A percentile compares a stretch with the other conserved stretches of the same genome.
phyloP scores from a whole-genome alignment of 2,329 filamentous ascomycete species.

The Metarhizium humberi region DNA sequence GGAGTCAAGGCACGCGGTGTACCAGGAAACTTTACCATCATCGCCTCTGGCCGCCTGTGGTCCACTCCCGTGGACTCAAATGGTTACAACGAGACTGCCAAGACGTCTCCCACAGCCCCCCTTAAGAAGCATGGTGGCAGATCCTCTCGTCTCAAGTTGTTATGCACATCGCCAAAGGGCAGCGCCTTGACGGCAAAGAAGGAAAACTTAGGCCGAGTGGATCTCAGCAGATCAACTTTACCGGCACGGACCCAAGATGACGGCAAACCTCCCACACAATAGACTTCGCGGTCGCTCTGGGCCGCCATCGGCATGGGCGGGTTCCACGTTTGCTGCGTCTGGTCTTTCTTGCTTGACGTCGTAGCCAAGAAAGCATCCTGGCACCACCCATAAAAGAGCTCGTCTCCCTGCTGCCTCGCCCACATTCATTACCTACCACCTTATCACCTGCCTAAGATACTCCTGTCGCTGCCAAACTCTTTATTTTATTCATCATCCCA shows the following conservation, averaged over 20 bases:
- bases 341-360: not conserved
- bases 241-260: not conserved
- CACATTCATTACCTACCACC: not conserved
- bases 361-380: not conserved
- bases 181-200: constrained; percentile 16
- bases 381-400: not conserved
- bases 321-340: not conserved
- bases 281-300: constrained; percentile 3
- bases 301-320: not conserved
- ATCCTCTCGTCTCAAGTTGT: constrained; percentile 10
- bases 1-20: not conserved
- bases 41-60: not conserved
- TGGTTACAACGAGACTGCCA: constrained; percentile 1
- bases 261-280: not conserved
- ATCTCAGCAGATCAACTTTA: not conserved
- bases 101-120: not conserved
- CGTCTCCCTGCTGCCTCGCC: not conserved
- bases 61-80: not conserved
- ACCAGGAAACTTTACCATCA: not conserved
- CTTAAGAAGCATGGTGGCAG: not conserved
- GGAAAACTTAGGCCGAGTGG: constrained; percentile 21
- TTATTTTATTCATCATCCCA: not conserved
- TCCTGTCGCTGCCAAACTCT: not conserved
- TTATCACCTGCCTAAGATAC: not conserved
- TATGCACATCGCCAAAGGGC: constrained; percentile 23